Percentiles rank a stretch among this genome's conserved stretches.
phyloP scores from a whole-genome alignment of 495 filamentous ascomycete genomes.

The Podospora fimiseda region DNA sequence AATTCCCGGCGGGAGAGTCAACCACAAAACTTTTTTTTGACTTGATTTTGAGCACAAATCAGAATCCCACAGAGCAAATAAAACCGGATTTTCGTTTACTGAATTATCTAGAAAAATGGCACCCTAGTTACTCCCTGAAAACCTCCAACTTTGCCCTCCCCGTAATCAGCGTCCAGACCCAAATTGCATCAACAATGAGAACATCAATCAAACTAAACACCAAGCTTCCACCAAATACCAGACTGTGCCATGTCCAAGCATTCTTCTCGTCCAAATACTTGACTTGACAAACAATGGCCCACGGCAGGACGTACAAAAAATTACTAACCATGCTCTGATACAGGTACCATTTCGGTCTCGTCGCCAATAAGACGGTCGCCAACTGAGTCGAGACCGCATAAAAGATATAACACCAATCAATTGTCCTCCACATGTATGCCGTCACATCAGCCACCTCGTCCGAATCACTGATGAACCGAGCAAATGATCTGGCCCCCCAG shows the following conservation, averaged over 20 bases:
- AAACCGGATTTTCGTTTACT: no score
- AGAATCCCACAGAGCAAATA: no score
- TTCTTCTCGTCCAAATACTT: slow-evolving; percentile 40
- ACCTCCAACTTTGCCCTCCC: slow-evolving; percentile 33
- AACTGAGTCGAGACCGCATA: slow-evolving; percentile 62
- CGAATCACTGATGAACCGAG: slow-evolving; percentile 51
- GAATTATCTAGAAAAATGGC: not conserved
- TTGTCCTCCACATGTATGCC: slow-evolving; percentile 63
- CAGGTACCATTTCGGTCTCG: slow-evolving; percentile 60
- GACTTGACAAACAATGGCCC: slow-evolving; percentile 57
- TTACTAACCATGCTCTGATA: slow-evolving; percentile 60
- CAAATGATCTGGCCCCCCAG: slow-evolving; percentile 53
- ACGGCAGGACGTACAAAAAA: slow-evolving; percentile 61
- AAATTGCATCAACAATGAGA: slow-evolving; percentile 41
- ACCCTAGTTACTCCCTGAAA: slow-evolving; percentile 2
- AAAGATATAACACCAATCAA: slow-evolving; percentile 73
- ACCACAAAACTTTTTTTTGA: no score
- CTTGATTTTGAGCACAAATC: no score
- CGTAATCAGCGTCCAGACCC: slow-evolving; percentile 50
- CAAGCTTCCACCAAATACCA: slow-evolving; percentile 65
- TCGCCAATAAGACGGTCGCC: slow-evolving; percentile 58
- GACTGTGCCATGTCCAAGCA: slow-evolving; percentile 62
- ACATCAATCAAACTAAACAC: slow-evolving; percentile 61
- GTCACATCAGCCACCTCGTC: slow-evolving; percentile 54
- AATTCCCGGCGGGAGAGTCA: no score